Percentiles rank a stretch among this genome's conserved stretches.
These are phyloP conservation scores for Heterobasidion annosum DNA, from an alignment of 1,284 basidiomycete species.

Conservation along the genomic window DNA sequence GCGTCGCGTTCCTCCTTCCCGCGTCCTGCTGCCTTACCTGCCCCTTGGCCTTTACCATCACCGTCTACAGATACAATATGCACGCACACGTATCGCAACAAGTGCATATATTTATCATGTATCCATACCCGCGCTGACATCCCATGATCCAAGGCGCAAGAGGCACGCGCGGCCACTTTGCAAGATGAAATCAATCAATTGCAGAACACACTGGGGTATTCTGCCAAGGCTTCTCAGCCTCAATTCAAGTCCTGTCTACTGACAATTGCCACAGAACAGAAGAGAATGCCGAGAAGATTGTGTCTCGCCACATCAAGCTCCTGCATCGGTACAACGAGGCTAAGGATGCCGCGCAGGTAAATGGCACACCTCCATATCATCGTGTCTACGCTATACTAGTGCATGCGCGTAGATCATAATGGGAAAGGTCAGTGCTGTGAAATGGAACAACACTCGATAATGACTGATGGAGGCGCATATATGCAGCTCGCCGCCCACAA, in stretches of 20 bases:
- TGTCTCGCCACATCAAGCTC: constrained; percentile 60
- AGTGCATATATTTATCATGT: no score
- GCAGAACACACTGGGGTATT: not conserved
- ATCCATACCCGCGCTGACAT: no score
- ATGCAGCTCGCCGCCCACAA: constrained; percentile 54
- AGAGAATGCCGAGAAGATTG: constrained; percentile 55
- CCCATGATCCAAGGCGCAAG: not conserved
- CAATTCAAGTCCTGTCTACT: not conserved
- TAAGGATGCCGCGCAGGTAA: constrained; percentile 71
- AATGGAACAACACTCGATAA: not conserved
- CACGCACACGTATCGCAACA: not conserved
- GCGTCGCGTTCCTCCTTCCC: no score
- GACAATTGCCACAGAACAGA: constrained; percentile 25
- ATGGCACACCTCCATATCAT: constrained; percentile 4
- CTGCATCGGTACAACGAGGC: constrained; percentile 73
- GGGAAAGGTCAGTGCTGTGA: constrained; percentile 33
- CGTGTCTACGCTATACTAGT: constrained; percentile 3
- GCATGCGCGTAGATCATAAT: constrained; percentile 37
- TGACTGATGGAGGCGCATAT: constrained; percentile 4
- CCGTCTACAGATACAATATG: not conserved
- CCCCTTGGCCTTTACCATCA: not conserved
- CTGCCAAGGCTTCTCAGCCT: not conserved
- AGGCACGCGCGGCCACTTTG: not conserved
- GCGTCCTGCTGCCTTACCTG: not conserved
- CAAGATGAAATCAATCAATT: not conserved